Percentiles rank a stretch among this genome's conserved stretches.
Conservation (phyloP, 352 stramenopile species). For the Globisporangium cederbergense region DNA sequence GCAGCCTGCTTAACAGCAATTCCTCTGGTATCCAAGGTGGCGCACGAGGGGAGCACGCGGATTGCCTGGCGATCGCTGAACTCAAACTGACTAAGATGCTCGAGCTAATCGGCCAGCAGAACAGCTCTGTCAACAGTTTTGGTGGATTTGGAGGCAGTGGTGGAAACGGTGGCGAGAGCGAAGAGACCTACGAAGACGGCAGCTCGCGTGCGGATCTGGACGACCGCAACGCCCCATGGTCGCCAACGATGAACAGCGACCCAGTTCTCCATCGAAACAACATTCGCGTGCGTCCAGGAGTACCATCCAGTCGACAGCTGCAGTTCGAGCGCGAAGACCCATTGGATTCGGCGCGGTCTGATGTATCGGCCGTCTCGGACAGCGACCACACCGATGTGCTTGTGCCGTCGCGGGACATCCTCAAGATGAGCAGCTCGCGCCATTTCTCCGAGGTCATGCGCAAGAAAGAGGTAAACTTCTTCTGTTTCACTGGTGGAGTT, state of each 20-base stretch:
- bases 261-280: slow-evolving; percentile 77
- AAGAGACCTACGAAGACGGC: slow-evolving; percentile 26
- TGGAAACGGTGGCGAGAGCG: slow-evolving; percentile 19
- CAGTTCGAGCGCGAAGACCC: slow-evolving; percentile 27
- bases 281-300: slow-evolving; percentile 47
- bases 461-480: slow-evolving; percentile 64
- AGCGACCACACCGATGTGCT: slow-evolving; percentile 48
- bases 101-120: slow-evolving; percentile 75
- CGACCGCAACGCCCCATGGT: slow-evolving; percentile 56
- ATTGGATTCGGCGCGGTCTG: slow-evolving; percentile 52
- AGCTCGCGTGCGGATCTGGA: slow-evolving; percentile 41
- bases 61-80: slow-evolving; percentile 55
- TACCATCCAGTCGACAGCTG: slow-evolving; percentile 9
- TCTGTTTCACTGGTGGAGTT: too few species aligned
- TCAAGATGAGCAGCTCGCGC: slow-evolving; percentile 85
- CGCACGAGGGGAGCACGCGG: slow-evolving; percentile 41
- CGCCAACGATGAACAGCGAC: slow-evolving; percentile 65
- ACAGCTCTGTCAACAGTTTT: slow-evolving; percentile 53
- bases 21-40: not conserved
- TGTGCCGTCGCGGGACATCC: slow-evolving; percentile 74
- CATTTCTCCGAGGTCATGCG: slow-evolving; percentile 78
- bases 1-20: slow-evolving; percentile 3
- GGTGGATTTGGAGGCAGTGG: slow-evolving; percentile 28
- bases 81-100: slow-evolving; percentile 79
- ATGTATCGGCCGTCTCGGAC: slow-evolving; percentile 32